A percentile compares a stretch with the other conserved stretches of the same genome.
Evolutionary conservation across 1,284 basidiomycete species (phyloP).

Genomic region (Xanthoconium separans): DNA sequence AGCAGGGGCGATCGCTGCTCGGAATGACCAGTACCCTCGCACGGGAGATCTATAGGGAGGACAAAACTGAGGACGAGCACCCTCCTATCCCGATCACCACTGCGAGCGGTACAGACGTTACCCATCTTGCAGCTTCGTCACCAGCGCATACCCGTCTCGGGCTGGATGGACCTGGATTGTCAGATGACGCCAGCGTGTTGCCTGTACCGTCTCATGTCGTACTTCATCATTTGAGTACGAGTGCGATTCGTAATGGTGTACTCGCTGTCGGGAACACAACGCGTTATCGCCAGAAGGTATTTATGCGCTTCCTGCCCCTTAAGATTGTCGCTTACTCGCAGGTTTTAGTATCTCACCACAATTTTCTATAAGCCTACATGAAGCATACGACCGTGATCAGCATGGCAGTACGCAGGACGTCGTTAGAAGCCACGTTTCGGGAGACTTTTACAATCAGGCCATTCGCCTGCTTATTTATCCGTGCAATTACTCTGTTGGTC

Average conservation of each 20-base stretch:
- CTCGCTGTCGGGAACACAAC: slow-evolving; percentile 93
- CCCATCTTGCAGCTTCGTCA: slow-evolving; percentile 25
- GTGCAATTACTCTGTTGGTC: slow-evolving; percentile 25
- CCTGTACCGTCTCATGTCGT: slow-evolving; percentile 96
- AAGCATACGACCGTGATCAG: slow-evolving; percentile 10
- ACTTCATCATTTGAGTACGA: slow-evolving; percentile 93
- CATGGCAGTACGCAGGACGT: slow-evolving; percentile 25
- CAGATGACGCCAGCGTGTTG: slow-evolving; percentile 91
- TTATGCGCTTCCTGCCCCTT: not conserved
- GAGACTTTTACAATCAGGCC: slow-evolving; percentile 8
- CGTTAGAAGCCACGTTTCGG: slow-evolving; percentile 22
- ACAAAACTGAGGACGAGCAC: slow-evolving; percentile 20
- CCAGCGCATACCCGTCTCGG: slow-evolving; percentile 29
- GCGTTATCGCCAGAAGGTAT: slow-evolving; percentile 90
- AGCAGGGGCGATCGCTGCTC: slow-evolving; percentile 33
- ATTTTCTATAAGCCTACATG: slow-evolving; percentile 60
- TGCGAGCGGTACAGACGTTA: slow-evolving; percentile 37
- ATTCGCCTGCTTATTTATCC: slow-evolving; percentile 30
- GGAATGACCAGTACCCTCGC: slow-evolving; percentile 29
- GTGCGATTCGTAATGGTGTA: slow-evolving; percentile 92
- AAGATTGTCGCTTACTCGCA: slow-evolving; percentile 17
- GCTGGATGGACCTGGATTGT: slow-evolving; percentile 45
- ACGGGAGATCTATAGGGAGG: slow-evolving; percentile 29
- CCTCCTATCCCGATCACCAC: slow-evolving; percentile 35
- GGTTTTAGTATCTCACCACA: slow-evolving; percentile 51